Evolutionary conservation across 2,329 filamentous ascomycete species (phyloP).

Genomic region (Pseudophaeomoniella oleicola): DNA sequence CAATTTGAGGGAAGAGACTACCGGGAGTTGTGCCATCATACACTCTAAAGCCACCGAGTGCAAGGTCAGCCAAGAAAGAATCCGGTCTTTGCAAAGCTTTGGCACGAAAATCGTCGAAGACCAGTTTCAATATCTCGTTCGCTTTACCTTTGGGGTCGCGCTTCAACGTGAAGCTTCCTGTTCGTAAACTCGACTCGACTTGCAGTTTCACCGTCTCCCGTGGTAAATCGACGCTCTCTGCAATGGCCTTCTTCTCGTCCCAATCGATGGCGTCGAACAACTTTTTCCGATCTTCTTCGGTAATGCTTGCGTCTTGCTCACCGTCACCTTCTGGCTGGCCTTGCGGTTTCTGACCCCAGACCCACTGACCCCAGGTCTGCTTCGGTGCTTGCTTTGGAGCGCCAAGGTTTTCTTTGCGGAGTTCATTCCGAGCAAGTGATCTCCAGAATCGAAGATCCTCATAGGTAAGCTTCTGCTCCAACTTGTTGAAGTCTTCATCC

Average conservation of each 20-base stretch:
- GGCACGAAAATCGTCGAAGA: constrained; percentile 89
- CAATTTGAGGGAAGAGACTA: constrained; percentile 86
- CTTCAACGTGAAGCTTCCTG: constrained; percentile 88
- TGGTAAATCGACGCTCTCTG: constrained; percentile 77
- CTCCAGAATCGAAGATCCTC: constrained; percentile 97
- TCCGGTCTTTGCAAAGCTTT: constrained; percentile 82
- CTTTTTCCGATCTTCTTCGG: constrained; percentile 89
- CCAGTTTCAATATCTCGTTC: constrained; percentile 71
- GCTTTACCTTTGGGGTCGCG: constrained; percentile 65
- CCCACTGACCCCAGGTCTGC: constrained; percentile 83
- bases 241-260: constrained; percentile 84
- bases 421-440: constrained; percentile 80
- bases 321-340: constrained; percentile 48
- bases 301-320: constrained; percentile 58
- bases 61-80: constrained; percentile 75
- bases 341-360: constrained; percentile 65
- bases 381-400: constrained; percentile 56
- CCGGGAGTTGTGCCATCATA: constrained; percentile 92
- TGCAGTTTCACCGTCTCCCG: constrained; percentile 87
- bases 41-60: constrained; percentile 80
- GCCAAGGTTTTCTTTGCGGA: constrained; percentile 87
- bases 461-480: constrained; percentile 82
- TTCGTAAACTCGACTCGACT: constrained; percentile 81
- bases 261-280: constrained; percentile 96
- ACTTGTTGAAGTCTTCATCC: constrained; percentile 51